Conservation (phyloP, 768 basidiomycete species). For the Chiua virens region DNA sequence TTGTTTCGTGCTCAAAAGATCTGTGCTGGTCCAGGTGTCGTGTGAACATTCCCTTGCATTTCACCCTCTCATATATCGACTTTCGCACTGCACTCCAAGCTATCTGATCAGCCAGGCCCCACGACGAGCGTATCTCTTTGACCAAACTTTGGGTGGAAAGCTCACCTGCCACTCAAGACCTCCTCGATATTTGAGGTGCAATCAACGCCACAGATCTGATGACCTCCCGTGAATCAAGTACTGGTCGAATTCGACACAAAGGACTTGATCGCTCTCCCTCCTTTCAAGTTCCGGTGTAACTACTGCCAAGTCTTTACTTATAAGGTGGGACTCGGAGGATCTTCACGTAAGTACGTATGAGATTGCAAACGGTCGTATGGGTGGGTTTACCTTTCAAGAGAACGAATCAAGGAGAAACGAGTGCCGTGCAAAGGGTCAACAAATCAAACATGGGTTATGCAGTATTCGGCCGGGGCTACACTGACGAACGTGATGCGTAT, state of each 20-base stretch:
- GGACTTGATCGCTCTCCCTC: too few species aligned
- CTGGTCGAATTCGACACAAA: conserved; percentile 41
- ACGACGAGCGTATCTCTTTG: conserved; percentile 61
- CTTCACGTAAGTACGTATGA: too few species aligned
- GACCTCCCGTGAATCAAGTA: not conserved
- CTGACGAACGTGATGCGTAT: too few species aligned
- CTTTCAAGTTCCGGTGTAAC: too few species aligned
- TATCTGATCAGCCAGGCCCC: conserved; percentile 51
- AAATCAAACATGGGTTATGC: too few species aligned
- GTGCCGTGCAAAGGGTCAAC: too few species aligned
- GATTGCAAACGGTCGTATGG: too few species aligned
- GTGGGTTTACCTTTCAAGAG: too few species aligned
- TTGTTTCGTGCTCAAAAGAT: conserved; percentile 27
- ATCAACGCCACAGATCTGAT: conserved; percentile 45
- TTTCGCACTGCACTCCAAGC: conserved; percentile 51
- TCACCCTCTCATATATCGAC: conserved; percentile 35
- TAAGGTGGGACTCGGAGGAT: too few species aligned
- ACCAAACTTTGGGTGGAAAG: conserved; percentile 62
- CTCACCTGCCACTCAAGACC: conserved; percentile 54
- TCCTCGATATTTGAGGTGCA: conserved; percentile 64
- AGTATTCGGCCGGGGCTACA: too few species aligned
- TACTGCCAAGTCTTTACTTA: too few species aligned
- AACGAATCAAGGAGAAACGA: too few species aligned
- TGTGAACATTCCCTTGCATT: not conserved
- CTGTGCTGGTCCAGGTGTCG: not conserved